Conservation (phyloP, 2,329 filamentous ascomycete species). For the Calonectria pauciramosa region DNA sequence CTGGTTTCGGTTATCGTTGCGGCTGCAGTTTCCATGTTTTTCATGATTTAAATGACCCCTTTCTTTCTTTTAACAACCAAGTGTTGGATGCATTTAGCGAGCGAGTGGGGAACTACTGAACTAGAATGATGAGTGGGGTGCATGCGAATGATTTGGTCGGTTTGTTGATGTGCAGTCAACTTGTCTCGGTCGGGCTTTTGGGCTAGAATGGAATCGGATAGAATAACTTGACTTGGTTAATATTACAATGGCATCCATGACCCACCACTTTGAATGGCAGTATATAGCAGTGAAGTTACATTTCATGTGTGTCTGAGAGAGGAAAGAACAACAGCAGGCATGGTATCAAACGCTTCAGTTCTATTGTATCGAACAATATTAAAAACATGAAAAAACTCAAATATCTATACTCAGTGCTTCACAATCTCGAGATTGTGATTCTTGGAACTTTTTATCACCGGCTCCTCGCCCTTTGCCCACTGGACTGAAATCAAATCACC, state of each 20-base stretch:
- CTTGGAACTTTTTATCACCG: background rate
- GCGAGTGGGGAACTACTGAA: background rate
- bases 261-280: background rate
- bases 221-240: background rate
- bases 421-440: background rate
- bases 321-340: background rate
- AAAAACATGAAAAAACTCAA: background rate
- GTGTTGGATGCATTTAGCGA: conserved; percentile 2
- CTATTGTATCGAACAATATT: background rate
- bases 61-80: background rate
- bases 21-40: background rate
- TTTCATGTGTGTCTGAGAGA: too few species aligned
- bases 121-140: background rate
- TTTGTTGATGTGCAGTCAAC: background rate
- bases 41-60: background rate
- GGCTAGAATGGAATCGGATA: background rate
- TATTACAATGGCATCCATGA: background rate
- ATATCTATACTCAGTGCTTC: background rate
- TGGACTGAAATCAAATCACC: background rate
- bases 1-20: background rate
- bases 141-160: background rate
- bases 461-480: background rate
- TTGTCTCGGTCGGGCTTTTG: background rate
- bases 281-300: too few species aligned
- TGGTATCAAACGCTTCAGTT: background rate